Evolutionary conservation across 129 eudicot species (phyloP), one percentile per base, ranked within the genome.

Genomic region (carrot (Daucus carota)): DNA sequence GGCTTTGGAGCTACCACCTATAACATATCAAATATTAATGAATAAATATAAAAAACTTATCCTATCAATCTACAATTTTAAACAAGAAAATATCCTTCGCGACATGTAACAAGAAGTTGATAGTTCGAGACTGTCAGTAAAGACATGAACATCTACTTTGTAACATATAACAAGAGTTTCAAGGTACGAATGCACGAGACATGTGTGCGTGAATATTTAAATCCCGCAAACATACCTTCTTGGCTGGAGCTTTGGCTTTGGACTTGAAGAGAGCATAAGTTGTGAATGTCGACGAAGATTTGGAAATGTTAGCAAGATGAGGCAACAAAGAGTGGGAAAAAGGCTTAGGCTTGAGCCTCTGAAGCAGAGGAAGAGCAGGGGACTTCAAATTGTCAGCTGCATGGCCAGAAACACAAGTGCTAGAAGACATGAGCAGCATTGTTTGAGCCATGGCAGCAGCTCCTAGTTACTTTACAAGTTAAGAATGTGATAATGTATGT

Each of bases 171-270:
- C n/a, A 52, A 17, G 16, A 59, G 33, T 13, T n/a, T 22, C 10
- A 62, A 26, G 28, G 32, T 26, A 47, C 1, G 1, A 43, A 3
- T 43, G 47, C 12, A 15, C 12, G 47, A 10, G 47, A n/a, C n/a
- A n/a, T 57, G 65, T n/a, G 65, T 57, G 0, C 29, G 65, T 57
- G 65, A 57, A 3, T 57, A 57, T 57, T 57, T 57, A 54, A 54
- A 54, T 54, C 24, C 7, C 31, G 15, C 15, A 54, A n/a, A 54
- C n/a, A 20, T 22, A 90, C 96, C 92, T 90, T 90, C 83, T 90
- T 93, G 73, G 46, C 80, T 6, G 96, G 93, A 43, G 96, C 97
- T 77, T 90, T 91, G 40, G 98, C 28, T 85, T 91, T 91, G n/a
- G 97, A 69, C 76, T 93, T 93, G 85, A 93, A 93, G 73, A 93